Base-by-base conservation (phyloP, 345 rosid species). In the Pugionium dolabratum region DNA sequence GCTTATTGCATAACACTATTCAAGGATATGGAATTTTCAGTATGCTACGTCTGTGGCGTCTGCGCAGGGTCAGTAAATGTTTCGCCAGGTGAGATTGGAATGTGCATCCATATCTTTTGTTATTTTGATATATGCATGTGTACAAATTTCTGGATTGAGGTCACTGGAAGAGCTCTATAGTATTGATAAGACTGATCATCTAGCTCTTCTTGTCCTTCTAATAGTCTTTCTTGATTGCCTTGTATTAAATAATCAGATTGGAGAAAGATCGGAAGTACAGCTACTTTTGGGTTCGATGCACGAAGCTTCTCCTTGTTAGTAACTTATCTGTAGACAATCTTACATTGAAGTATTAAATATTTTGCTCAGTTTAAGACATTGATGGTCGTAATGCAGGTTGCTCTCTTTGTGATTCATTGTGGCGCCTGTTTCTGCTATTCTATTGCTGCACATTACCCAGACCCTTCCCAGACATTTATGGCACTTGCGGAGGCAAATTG, bases 1-100 rank as follows among this genome's bases (percentile, higher is more conserved):
- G 52, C 3, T 52, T 85, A 9, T 46, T 85, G 32, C 96, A 92
- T 5, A 41, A 65, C 44, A 61, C 70, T 28, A 54, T 86, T 3
- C 81, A 76, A n/a, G 75, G 80, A 5, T 87, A 89, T 62, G 92
- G 95, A 0, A 79, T 83, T 40, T 82, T 89, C 42, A 85, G 80
- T 62, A 85, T 91, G 90, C 83, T 91, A 18, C 95, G 98, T 34
- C 84, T 91, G 2, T 91, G 98, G 98, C 96, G 96, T 56, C 95
- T 91, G 46, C 81, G 90, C 1, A 81, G 93, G 44, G 96, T 85
- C 54, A 84, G 96, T 59, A 30, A 42, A 11, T 78, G 82, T 65
- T 89, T 89, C 34, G 74, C 90, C 30, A 76, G 79, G 91, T 82
- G 59, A 59, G 45, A 29, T 40, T 44, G 4, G 26, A 35, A 28